A percentile compares a stretch with the other conserved stretches of the same genome.
Conservation (phyloP, 345 rosid genomes). For the Gossypium anomalum region DNA sequence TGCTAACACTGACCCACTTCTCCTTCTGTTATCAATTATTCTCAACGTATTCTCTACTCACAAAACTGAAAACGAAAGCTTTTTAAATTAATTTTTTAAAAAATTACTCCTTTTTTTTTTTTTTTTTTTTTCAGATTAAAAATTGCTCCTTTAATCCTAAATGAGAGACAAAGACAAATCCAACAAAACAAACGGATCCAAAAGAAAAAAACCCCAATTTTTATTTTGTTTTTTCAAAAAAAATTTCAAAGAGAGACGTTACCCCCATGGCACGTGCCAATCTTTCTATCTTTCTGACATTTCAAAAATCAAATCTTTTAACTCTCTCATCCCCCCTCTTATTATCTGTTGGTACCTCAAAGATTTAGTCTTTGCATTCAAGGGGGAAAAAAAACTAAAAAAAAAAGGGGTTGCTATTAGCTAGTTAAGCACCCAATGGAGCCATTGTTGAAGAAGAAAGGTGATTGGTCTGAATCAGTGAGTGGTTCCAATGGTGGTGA, state of each 20-base stretch:
- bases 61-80: constrained; percentile 19
- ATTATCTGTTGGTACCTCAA: neutral
- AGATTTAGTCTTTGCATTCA: neutral
- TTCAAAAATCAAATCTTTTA: constrained; percentile 28
- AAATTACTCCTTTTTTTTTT: no score
- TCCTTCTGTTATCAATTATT: constrained; percentile 32
- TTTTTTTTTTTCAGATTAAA: no score
- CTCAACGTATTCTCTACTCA: constrained; percentile 37
- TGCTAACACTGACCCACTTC: neutral
- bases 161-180: neutral
- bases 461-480: constrained; percentile 30
- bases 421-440: constrained; percentile 39
- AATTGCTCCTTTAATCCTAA: neutral
- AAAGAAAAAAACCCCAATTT: constrained; percentile 45
- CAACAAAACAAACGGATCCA: constrained; percentile 1
- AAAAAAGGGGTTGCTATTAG: neutral
- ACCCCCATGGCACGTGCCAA: constrained; percentile 14
- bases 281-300: neutral
- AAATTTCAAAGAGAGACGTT: constrained; percentile 20
- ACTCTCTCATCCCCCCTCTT: constrained; percentile 12
- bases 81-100: neutral
- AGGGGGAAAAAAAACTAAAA: neutral
- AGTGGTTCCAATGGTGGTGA: constrained; percentile 33
- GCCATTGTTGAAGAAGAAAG: constrained; percentile 42
- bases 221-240: neutral